phyloP scores from a whole-genome alignment of 129 eudicot species.

The Apium graveolens region DNA sequence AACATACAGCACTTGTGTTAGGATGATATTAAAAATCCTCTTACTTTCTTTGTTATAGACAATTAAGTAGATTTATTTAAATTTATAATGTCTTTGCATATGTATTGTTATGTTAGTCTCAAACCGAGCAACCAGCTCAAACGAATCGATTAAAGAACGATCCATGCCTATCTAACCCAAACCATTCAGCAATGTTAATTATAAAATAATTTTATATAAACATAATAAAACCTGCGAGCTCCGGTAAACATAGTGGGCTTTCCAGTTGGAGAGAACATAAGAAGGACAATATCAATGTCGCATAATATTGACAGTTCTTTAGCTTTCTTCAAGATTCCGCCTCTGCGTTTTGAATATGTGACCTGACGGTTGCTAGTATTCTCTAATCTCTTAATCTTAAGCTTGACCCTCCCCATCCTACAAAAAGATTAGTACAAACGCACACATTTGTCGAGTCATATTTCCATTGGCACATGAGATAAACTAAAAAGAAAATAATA shows the following conservation, averaged over 20 bases:
- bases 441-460: not conserved
- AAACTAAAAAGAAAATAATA: too few relatives aligned
- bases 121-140: too few relatives aligned
- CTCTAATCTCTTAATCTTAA: slow-evolving; percentile 82
- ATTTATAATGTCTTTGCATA: too few relatives aligned
- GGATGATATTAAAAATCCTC: too few relatives aligned
- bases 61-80: too few relatives aligned
- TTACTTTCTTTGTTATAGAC: too few relatives aligned
- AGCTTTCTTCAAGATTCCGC: slow-evolving; percentile 82
- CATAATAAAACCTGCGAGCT: slow-evolving; percentile 51
- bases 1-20: too few relatives aligned
- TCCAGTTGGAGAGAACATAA: slow-evolving; percentile 89
- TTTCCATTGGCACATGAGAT: too few relatives aligned
- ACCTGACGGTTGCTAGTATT: slow-evolving; percentile 73
- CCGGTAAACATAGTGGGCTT: slow-evolving; percentile 74
- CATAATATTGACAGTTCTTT: slow-evolving; percentile 79
- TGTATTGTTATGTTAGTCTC: too few relatives aligned
- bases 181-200: not conserved
- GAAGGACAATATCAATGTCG: slow-evolving; percentile 73
- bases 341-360: slow-evolving; percentile 72
- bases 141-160: too few relatives aligned
- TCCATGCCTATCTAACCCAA: not conserved
- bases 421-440: slow-evolving; percentile 13
- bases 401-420: slow-evolving; percentile 97
- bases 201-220: not conserved